phyloP scores from a whole-genome alignment of 1,139 yeast species.

The Hemisphaericaspora xylofermentans region DNA sequence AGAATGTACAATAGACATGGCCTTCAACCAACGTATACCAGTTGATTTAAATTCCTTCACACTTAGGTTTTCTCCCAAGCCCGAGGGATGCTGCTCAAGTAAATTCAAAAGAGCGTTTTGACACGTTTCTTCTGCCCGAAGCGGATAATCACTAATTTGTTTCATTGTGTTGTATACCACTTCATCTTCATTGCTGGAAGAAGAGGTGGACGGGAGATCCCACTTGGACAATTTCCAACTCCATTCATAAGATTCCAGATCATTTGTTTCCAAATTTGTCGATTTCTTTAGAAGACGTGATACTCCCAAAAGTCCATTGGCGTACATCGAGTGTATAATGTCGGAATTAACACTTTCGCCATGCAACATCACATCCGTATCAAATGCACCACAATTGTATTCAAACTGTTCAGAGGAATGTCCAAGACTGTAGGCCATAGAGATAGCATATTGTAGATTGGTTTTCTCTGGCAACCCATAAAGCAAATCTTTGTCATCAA shows the following conservation, averaged over 20 bases:
- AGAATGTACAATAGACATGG: constrained; percentile 33
- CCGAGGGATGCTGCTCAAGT: constrained; percentile 15
- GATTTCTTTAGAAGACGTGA: constrained; percentile 35
- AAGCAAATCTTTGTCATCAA: constrained; percentile 61
- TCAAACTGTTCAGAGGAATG: constrained; percentile 43
- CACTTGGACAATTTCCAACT: constrained; percentile 74
- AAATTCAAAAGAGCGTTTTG: constrained; percentile 20
- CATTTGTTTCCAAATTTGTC: constrained; percentile 3
- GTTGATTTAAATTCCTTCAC: constrained; percentile 18
- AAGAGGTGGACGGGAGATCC: constrained; percentile 54
- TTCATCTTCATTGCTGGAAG: constrained; percentile 35
- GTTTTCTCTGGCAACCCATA: constrained; percentile 64
- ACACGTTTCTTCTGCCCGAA: constrained; percentile 15
- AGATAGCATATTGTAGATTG: constrained; percentile 50
- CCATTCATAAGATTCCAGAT: constrained; percentile 36
- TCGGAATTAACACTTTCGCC: constrained; percentile 11
- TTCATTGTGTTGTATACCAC: constrained; percentile 50
- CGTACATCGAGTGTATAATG: constrained; percentile 38
- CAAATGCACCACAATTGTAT: constrained; percentile 58
- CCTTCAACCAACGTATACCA: constrained; percentile 29
- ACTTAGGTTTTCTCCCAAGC: constrained; percentile 10
- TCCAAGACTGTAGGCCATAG: constrained; percentile 35
- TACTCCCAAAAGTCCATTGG: constrained; percentile 50
- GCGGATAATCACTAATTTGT: constrained; percentile 33
- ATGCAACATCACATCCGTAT: constrained; percentile 35